These are phyloP conservation scores for Neolentinus lepideus DNA, from an alignment of 1,284 basidiomycete species.

Conservation along the genomic window DNA sequence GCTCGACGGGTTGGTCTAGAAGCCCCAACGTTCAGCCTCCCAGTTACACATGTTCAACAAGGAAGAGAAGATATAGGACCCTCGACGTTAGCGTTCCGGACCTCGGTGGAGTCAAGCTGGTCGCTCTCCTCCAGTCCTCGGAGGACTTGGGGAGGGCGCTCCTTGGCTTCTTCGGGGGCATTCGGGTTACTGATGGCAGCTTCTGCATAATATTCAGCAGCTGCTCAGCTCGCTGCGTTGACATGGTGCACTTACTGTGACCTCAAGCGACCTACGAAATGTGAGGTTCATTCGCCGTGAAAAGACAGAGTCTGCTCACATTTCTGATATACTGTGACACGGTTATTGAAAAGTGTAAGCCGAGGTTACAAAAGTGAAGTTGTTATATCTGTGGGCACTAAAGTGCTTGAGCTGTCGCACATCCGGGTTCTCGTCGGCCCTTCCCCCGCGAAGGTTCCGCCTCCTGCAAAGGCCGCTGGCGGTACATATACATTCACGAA, in stretches of 20 bases:
- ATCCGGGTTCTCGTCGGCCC: too few relatives aligned
- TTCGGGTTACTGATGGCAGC: constrained; percentile 8
- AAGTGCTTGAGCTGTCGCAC: too few relatives aligned
- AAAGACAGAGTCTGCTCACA: too few relatives aligned
- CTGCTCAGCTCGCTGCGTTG: background rate
- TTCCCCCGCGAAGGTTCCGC: too few relatives aligned
- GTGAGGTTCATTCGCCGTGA: too few relatives aligned
- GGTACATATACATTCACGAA: too few relatives aligned
- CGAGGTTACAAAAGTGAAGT: background rate
- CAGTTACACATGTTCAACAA: background rate
- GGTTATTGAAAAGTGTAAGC: background rate
- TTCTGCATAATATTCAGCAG: background rate
- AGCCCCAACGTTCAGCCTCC: background rate
- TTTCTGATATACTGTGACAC: background rate
- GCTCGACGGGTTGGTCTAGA: constrained; percentile 5
- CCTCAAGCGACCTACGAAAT: constrained; percentile 15
- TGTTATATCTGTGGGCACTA: too few relatives aligned
- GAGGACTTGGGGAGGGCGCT: constrained; percentile 10
- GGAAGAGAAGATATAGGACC: background rate
- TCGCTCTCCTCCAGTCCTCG: constrained; percentile 5
- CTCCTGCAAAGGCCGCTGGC: too few relatives aligned
- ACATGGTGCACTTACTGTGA: constrained; percentile 9
- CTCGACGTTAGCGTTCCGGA: constrained; percentile 3
- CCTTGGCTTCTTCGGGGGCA: constrained; percentile 11
- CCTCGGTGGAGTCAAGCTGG: background rate